Evolutionary conservation across 306 rosid genomes (phyloP).

Genomic region (Castanopsis chinensis): DNA sequence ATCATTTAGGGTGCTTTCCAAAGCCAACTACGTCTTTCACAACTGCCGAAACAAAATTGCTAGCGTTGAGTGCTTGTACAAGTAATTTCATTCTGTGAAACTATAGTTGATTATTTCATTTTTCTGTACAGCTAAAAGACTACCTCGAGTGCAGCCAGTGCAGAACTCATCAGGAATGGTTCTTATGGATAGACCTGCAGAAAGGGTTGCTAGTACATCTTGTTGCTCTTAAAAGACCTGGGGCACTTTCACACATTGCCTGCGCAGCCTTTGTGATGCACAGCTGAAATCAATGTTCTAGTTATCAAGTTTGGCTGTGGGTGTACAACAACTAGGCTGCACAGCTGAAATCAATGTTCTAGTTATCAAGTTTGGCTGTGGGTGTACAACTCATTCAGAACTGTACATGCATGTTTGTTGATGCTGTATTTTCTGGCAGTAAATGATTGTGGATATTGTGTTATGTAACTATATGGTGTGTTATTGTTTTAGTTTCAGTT

Average conservation of each 20-base stretch:
- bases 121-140: constrained; percentile 42
- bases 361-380: constrained; percentile 1
- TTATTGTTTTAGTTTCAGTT: constrained; percentile 11
- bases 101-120: not conserved
- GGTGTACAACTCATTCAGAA: constrained; percentile 31
- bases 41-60: not conserved
- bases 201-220: constrained; percentile 47
- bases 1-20: not conserved
- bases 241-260: not conserved
- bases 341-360: not conserved
- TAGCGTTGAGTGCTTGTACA: not conserved
- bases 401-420: constrained; percentile 34
- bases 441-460: constrained; percentile 17
- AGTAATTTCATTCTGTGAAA: not conserved
- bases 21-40: not conserved
- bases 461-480: constrained; percentile 21
- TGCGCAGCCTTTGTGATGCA: not conserved
- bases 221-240: constrained; percentile 39
- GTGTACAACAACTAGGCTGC: constrained; percentile 17
- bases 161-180: constrained; percentile 59
- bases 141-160: constrained; percentile 51
- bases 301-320: constrained; percentile 4
- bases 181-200: constrained; percentile 52
- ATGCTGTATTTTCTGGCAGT: constrained; percentile 6
- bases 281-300: constrained; percentile 11